These are phyloP conservation scores for Stephanodiscus minutulus DNA, from an alignment of 108 stramenopile genomes.

Conservation along the genomic window DNA sequence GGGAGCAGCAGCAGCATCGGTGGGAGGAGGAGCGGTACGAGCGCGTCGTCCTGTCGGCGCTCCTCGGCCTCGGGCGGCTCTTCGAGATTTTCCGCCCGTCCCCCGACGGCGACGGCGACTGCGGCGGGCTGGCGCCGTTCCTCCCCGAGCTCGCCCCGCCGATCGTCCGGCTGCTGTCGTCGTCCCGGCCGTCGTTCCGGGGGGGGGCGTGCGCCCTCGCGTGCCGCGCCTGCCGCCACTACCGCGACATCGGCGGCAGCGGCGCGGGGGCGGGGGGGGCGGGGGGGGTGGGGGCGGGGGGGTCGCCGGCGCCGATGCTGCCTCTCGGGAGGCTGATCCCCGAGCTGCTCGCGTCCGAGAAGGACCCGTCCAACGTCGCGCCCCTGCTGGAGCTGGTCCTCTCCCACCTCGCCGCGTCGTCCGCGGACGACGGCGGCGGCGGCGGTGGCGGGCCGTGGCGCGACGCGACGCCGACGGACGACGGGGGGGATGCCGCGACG, in stretches of 20 bases:
- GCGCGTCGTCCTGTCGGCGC: slow-evolving; percentile 53
- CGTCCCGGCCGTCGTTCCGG: slow-evolving; percentile 58
- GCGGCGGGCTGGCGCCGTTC: neutral
- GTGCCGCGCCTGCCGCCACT: slow-evolving; percentile 54
- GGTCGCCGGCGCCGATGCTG: slow-evolving; percentile 39
- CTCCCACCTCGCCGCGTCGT: slow-evolving; percentile 40
- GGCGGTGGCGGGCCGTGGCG: neutral
- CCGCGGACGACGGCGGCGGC: neutral
- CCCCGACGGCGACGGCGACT: slow-evolving; percentile 1
- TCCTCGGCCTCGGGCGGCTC: slow-evolving; percentile 32
- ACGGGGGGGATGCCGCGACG: neutral
- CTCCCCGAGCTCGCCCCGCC: slow-evolving; percentile 24
- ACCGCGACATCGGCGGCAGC: no score
- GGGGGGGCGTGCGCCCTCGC: slow-evolving; percentile 60
- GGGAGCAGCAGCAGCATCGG: slow-evolving; percentile 62
- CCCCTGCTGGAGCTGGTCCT: slow-evolving; percentile 65
- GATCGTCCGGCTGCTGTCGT: slow-evolving; percentile 52
- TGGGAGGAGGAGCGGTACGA: slow-evolving; percentile 78
- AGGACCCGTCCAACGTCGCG: slow-evolving; percentile 65
- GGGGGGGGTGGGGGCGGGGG: no score
- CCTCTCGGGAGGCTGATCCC: slow-evolving; percentile 46
- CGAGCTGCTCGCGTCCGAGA: slow-evolving; percentile 65
- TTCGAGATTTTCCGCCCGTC: slow-evolving; percentile 15
- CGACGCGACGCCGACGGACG: neutral
- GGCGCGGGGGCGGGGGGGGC: no score